Evolutionary conservation across 306 rosid genomes (phyloP).

Genomic region (Malus asiatica): DNA sequence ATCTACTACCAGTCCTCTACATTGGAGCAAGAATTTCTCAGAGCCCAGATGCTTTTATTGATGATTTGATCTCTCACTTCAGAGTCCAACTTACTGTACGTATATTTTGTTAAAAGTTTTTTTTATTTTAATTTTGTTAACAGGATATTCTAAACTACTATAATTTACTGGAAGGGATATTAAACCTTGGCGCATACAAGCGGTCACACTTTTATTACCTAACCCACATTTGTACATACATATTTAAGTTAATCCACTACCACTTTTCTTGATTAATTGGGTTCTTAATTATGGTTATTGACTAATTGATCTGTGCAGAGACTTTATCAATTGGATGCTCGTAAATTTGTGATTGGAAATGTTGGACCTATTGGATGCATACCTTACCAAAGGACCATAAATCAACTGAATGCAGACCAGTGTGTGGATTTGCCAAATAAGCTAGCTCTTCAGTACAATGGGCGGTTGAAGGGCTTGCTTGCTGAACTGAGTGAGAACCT

Average conservation of each 20-base stretch:
- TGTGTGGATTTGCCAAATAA: conserved; percentile 88
- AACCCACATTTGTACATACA: not conserved
- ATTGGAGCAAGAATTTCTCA: conserved; percentile 77
- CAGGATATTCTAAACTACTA: not conserved
- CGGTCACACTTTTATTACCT: not conserved
- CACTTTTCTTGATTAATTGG: not conserved
- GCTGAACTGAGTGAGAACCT: conserved; percentile 62
- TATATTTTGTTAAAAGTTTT: not conserved
- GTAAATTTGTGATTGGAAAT: conserved; percentile 76
- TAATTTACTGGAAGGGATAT: no score
- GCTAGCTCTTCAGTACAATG: conserved; percentile 71
- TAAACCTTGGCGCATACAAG: not conserved
- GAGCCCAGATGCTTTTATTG: conserved; percentile 63
- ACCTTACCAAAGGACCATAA: conserved; percentile 82
- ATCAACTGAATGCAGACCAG: conserved; percentile 56
- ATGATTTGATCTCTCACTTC: conserved; percentile 68
- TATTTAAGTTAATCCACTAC: not conserved
- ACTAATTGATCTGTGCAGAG: conserved; percentile 36
- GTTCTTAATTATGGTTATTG: not conserved
- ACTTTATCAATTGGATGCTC: conserved; percentile 69
- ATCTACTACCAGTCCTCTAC: conserved; percentile 81
- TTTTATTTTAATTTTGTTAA: no score
- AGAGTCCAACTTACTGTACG: conserved; percentile 61
- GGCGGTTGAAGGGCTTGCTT: conserved; percentile 59
- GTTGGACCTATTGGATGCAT: conserved; percentile 96